Percentiles rank a stretch among this genome's conserved stretches.
Conservation (phyloP, 768 basidiomycete genomes). For the Serendipita sp. region DNA sequence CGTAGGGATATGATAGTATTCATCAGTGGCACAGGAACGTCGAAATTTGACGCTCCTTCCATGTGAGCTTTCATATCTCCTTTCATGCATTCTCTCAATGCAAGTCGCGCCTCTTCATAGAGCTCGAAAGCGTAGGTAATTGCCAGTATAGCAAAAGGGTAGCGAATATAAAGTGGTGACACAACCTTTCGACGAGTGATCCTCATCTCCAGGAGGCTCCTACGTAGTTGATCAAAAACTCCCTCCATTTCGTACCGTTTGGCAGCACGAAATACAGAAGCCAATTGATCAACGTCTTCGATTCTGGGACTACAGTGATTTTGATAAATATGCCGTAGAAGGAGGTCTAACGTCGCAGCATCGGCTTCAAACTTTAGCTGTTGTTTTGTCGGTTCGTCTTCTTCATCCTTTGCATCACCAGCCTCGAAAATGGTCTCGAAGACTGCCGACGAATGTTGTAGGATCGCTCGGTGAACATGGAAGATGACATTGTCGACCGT, state of each 20-base stretch:
- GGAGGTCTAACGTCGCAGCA: neutral
- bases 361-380: neutral
- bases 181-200: neutral
- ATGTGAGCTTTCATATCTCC: neutral
- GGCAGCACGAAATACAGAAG: neutral
- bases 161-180: neutral
- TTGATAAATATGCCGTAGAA: neutral
- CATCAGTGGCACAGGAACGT: neutral
- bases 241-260: constrained; percentile 2
- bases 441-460: neutral
- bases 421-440: neutral
- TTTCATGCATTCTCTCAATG: neutral
- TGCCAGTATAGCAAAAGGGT: neutral
- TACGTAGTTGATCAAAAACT: neutral
- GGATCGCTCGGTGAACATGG: neutral
- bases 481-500: neutral
- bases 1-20: neutral
- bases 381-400: neutral
- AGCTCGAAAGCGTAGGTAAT: neutral
- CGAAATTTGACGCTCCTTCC: neutral
- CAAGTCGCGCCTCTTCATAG: neutral
- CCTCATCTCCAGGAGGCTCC: neutral
- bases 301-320: neutral
- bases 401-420: neutral
- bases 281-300: neutral